phyloP scores from a whole-genome alignment of 257 asterid species.

The Solanum megistacrolobum region DNA sequence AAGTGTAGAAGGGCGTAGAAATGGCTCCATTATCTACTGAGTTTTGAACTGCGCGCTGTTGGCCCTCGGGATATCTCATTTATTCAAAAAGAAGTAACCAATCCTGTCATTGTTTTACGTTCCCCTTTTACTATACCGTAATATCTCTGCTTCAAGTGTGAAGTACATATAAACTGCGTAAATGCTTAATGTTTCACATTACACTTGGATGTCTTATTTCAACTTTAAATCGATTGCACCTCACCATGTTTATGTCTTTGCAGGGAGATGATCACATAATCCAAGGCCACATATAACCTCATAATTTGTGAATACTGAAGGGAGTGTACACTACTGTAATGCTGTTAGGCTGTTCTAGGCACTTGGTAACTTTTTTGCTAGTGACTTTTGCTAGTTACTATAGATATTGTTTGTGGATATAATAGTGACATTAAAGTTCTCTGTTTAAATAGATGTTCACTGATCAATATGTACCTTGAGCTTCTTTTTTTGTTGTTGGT shows the following conservation, averaged over 20 bases:
- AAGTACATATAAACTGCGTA: neutral
- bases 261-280: neutral
- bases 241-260: neutral
- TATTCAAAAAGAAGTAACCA: neutral
- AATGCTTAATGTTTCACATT: neutral
- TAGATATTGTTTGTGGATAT: conserved; percentile 1
- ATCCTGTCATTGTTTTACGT: neutral
- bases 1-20: neutral
- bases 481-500: neutral
- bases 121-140: neutral
- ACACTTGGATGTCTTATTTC: neutral
- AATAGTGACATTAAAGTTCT: neutral
- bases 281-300: neutral
- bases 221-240: neutral
- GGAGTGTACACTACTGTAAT: conserved; percentile 5
- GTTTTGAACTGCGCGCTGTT: neutral
- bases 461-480: neutral
- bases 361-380: neutral
- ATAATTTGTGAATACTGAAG: conserved; percentile 4
- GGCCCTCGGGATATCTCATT: neutral
- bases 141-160: neutral
- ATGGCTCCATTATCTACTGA: neutral
- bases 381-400: neutral
- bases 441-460: neutral
- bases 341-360: neutral